Evolutionary conservation across 1,284 basidiomycete genomes (phyloP), one percentile per base, ranked within the genome.

Genomic region (Pseudozyma hubeiensis): DNA sequence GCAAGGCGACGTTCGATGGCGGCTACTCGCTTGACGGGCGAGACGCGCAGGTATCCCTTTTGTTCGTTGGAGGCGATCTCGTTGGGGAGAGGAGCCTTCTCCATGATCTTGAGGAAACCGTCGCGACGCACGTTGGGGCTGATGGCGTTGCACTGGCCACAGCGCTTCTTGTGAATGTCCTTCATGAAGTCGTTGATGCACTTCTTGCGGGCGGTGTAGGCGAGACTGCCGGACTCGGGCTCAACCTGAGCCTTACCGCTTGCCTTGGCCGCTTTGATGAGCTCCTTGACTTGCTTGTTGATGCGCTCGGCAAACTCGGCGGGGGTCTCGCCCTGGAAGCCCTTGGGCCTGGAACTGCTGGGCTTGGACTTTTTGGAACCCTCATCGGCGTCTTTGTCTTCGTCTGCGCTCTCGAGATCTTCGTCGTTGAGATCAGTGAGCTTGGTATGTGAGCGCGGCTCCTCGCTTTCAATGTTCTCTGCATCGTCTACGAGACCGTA

Each of bases 91-190:
- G 66, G 66, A 14, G 71, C 59, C 61, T 65, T 71, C 48, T 98
- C 95, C 83, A 98, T 91, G 71, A 99, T 89, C 86, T 97, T 98
- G 64, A 93, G 92, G 82, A 93, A 89, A 1, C 93, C 94, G 83
- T 99, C 97, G 84, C 95, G 97, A 64, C 95, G 91, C 85, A 93
- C 93, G 0, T 92, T 92, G 81, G 93, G 93, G 2, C 88, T 90
- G 87, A 85, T 95, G 91, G 91, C 93, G 62, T 87, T 87, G 86
- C 96, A 99, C 62, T 88, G 88, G 1, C 86, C 85, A 84, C 96
- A 99, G 9, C 68, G 71, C 79, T 89, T 92, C 81, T 89, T 84
- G 51, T 90, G 87, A 47, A 91, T 89, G 29, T 87, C 86, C 86
- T 90, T 93, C 76, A 95, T 85, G 81, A 98, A 95, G 59, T 95